phyloP scores from a whole-genome alignment of 345 rosid genomes.

The rapeseed (Brassica napus) region DNA sequence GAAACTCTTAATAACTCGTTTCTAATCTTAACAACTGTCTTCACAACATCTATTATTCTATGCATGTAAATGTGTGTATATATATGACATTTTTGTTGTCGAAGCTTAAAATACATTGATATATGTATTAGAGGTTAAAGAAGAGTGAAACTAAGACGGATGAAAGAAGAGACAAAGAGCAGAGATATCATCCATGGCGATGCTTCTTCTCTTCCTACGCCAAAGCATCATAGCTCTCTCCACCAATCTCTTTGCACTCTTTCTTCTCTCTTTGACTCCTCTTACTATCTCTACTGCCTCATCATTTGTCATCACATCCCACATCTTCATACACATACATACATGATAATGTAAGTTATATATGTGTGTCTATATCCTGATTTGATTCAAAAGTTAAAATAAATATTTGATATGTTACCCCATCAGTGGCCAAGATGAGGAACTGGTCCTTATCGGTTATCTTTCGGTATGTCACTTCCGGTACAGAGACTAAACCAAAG shows the following conservation, averaged over 20 bases:
- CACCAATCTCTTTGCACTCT: constrained; percentile 68
- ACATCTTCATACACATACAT: constrained; percentile 50
- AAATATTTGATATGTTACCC: constrained; percentile 45
- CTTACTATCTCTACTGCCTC: constrained; percentile 78
- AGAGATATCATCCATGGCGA: constrained; percentile 83
- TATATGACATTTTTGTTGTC: constrained; percentile 14
- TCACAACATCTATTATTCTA: background rate
- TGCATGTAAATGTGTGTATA: constrained; percentile 13
- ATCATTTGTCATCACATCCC: constrained; percentile 79
- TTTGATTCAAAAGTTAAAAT: background rate
- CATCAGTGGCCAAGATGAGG: constrained; percentile 79
- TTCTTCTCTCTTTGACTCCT: constrained; percentile 53
- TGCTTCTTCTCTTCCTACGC: constrained; percentile 66
- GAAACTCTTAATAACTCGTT: constrained; percentile 58
- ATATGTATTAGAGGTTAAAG: constrained; percentile 3
- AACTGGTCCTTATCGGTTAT: constrained; percentile 67
- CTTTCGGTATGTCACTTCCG: constrained; percentile 60
- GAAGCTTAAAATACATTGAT: constrained; percentile 21
- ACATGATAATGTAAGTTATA: background rate
- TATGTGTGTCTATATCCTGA: background rate
- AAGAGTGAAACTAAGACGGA: constrained; percentile 12
- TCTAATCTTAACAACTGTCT: constrained; percentile 29
- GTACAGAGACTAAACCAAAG: constrained; percentile 77
- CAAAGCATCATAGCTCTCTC: constrained; percentile 67
- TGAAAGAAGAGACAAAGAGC: constrained; percentile 82